Base-by-base conservation (phyloP, 2,329 filamentous ascomycete species). In the Alternaria consortialis region DNA sequence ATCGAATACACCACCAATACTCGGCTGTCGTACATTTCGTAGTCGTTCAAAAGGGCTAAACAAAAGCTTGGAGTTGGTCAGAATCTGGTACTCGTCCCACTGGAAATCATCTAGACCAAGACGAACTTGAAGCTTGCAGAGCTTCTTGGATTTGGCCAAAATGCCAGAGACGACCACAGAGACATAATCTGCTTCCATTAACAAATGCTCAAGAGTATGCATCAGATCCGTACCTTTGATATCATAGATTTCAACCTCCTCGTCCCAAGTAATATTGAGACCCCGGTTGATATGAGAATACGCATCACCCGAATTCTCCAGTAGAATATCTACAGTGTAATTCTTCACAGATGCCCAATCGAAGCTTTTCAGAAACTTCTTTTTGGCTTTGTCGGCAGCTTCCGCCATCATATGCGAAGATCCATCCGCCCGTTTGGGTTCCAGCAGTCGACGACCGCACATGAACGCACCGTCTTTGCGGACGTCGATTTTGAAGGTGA, bases 201-300 rank as follows among this genome's bases (percentile, higher is more conserved):
- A 57, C 34, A 60, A 17, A 12, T 2, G 7, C 1, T 6, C 15
- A 7, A 15, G 23, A 27, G 5, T 25, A 32, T 8, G 9, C 20
- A 25, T 42, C 12, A 23, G 12, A 4, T 9, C 1, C 62, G 36
- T 40, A 73, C 71, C 71, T 58, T 75, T 66, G 9, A 77, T 72
- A 52, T 78, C 75, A 56, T 78, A 78, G 31, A 78, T 67, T 51
- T 78, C 75, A 2, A 78, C 74, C 50, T 78, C 75, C 55, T 76
- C 73, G 31, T 76, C 71, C 74, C 73, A 78, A 1, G 50, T 12
- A 23, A 52, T 44, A 25, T 32, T 48, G 42, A 44, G 31, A 12
- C 13, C 11, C 15, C 17, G n/a, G 12, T 32, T 27, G 32, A 39
- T 27, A 1, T 25, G 17, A 7, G 44, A 23, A 29, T 37, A 17